Conservation (phyloP, 208 protist genomes). For the Trypanosoma cruzi region DNA sequence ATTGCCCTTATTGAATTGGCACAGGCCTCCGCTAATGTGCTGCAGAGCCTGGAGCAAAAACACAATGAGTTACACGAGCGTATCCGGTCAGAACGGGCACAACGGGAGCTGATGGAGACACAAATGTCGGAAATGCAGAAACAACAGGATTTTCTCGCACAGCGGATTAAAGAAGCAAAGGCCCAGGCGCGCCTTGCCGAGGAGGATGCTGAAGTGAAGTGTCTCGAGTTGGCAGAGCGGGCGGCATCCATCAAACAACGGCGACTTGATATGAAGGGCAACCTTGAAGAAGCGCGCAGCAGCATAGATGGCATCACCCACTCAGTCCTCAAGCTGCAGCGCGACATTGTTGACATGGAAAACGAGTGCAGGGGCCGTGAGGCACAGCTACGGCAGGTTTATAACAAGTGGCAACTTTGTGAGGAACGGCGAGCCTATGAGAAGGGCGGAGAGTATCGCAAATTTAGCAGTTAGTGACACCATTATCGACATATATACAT, state of each 20-base stretch:
- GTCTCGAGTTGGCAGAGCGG: conserved; percentile 18
- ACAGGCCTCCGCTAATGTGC: background rate
- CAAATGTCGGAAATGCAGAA: conserved; percentile 27
- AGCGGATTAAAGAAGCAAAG: conserved; percentile 12
- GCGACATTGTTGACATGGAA: conserved; percentile 23
- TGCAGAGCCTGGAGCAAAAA: conserved; percentile 12
- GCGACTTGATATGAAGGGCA: conserved; percentile 17
- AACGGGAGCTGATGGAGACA: conserved; percentile 27
- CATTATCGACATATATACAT: conserved; percentile 8
- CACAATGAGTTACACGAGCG: conserved; percentile 20
- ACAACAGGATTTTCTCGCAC: conserved; percentile 7
- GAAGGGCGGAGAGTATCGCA: background rate
- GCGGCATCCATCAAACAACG: conserved; percentile 21
- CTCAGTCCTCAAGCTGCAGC: conserved; percentile 22
- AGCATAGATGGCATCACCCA: conserved; percentile 23
- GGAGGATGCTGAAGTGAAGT: conserved; percentile 6
- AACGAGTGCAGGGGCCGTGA: conserved; percentile 23
- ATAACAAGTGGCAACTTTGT: conserved; percentile 27
- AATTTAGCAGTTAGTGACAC: conserved; percentile 1
- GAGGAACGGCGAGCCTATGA: conserved; percentile 15
- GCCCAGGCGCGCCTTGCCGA: conserved; percentile 15
- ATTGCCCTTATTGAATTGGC: conserved; percentile 19
- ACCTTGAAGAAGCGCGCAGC: conserved; percentile 22
- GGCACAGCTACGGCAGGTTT: conserved; percentile 13
- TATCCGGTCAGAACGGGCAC: conserved; percentile 3